These are phyloP conservation scores for Xylaria curta DNA, from an alignment of 495 filamentous ascomycete species.

Conservation along the genomic window DNA sequence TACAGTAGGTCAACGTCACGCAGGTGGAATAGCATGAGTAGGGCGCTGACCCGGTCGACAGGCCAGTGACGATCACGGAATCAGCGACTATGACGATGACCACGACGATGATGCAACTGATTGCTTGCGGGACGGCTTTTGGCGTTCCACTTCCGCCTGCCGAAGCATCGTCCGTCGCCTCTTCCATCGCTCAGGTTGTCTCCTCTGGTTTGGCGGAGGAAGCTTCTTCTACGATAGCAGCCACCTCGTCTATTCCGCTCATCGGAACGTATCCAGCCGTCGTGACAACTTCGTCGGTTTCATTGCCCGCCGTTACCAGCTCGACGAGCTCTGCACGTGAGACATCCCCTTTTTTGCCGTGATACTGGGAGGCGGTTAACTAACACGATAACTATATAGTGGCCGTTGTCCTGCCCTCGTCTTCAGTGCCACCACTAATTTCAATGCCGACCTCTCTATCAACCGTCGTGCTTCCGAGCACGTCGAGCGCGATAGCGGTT, in stretches of 20 bases:
- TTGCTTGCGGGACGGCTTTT: conserved; percentile 30
- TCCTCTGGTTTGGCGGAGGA: conserved; percentile 25
- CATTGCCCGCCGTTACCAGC: neutral
- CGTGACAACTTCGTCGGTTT: neutral
- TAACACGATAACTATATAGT: neutral
- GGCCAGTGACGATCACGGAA: conserved; percentile 31
- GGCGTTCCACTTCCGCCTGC: conserved; percentile 26
- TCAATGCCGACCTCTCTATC: conserved; percentile 13
- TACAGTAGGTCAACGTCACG: conserved; percentile 7
- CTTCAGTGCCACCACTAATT: neutral
- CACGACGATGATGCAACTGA: conserved; percentile 39
- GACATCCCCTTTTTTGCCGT: neutral
- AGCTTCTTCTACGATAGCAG: conserved; percentile 1
- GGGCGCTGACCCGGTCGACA: conserved; percentile 1
- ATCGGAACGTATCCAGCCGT: conserved; percentile 15
- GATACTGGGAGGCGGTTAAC: neutral
- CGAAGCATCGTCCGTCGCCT: conserved; percentile 34
- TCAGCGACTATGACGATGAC: conserved; percentile 36
- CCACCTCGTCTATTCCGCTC: conserved; percentile 12
- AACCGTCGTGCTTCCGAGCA: conserved; percentile 18
- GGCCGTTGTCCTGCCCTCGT: neutral
- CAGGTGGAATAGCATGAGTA: neutral
- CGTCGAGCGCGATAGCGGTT: conserved; percentile 1
- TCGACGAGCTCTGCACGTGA: conserved; percentile 9
- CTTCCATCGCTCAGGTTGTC: conserved; percentile 32